Evolutionary conservation across 495 filamentous ascomycete species (phyloP), one percentile per base, ranked within the genome.

Genomic region (Durotheca rogersii): DNA sequence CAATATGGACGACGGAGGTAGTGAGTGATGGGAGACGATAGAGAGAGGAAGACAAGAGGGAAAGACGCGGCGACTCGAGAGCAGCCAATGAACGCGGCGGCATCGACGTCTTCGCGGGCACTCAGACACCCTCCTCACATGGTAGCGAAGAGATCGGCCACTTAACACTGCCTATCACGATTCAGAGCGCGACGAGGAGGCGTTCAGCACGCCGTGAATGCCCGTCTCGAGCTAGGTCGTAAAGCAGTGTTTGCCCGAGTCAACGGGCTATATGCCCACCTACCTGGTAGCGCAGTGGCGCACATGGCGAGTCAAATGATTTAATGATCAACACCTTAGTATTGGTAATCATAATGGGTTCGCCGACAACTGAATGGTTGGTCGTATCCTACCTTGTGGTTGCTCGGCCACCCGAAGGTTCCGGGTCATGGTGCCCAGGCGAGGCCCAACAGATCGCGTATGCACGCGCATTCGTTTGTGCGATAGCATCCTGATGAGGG

Each of bases 11-110:
- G 23, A 27, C 4, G 23, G 23, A 27, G 23, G 23, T 34, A 47
- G 36, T 46, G 27, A 9, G 16, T 32, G 31, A 27, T 36, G 51
- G 23, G 56, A 50, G 56, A 50, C 56, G 45, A 56, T 38, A 19
- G 14, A 51, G 21, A 16, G 36, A 35, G 30, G 15, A 40, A 14
- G 38, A 31, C 36, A 23, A 37, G 6, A 48, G 33, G 31, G n/a
- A n/a, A n/a, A n/a, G n/a, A n/a, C n/a, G n/a, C n/a, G n/a, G n/a
- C n/a, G n/a, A n/a, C n/a, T n/a, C n/a, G n/a, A n/a, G n/a, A n/a
- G n/a, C n/a, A n/a, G n/a, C n/a, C n/a, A n/a, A n/a, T n/a, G n/a
- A n/a, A n/a, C n/a, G n/a, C n/a, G n/a, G n/a, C n/a, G n/a, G n/a
- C n/a, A n/a, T n/a, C n/a, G n/a, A n/a, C n/a, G n/a, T n/a, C n/a